Evolutionary conservation across 2,329 filamentous ascomycete genomes (phyloP).

Genomic region (Cryoendolithus antarcticus): DNA sequence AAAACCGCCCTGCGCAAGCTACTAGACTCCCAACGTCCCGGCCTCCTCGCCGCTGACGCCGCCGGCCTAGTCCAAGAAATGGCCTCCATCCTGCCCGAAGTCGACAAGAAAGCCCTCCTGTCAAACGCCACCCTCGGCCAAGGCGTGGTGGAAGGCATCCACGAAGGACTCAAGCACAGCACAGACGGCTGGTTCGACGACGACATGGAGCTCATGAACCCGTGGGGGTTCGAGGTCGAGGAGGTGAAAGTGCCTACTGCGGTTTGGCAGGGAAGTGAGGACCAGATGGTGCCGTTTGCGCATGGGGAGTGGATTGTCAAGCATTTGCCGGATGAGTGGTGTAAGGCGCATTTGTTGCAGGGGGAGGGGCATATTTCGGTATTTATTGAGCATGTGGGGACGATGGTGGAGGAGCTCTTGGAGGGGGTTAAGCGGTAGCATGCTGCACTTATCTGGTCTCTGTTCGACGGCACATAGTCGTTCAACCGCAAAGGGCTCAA

Average conservation of each 20-base stretch:
- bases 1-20: constrained; percentile 6
- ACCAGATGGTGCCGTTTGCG: constrained; percentile 14
- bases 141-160: constrained; percentile 1
- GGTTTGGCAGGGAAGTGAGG: constrained; percentile 15
- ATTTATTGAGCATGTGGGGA: constrained; percentile 5
- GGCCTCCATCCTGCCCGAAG: constrained; percentile 8
- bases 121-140: constrained; percentile 5
- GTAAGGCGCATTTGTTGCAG: constrained; percentile 10
- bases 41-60: constrained; percentile 7
- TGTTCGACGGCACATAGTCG: no score
- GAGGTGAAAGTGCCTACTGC: constrained; percentile 15
- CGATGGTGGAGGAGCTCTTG: constrained; percentile 9
- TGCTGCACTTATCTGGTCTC: no score
- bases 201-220: constrained; percentile 11
- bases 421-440: no score
- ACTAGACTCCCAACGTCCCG: constrained; percentile 2
- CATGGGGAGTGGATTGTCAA: constrained; percentile 15
- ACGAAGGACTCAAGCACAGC: constrained; percentile 9
- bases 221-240: constrained; percentile 15
- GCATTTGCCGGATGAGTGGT: constrained; percentile 11
- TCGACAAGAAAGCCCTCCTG: constrained; percentile 8
- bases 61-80: constrained; percentile 6
- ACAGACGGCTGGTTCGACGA: constrained; percentile 18
- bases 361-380: constrained; percentile 15
- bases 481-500: no score